Percentiles rank a stretch among this genome's conserved stretches.
phyloP scores from a whole-genome alignment of 2,329 filamentous ascomycete species.

The Fusarium avenaceum region DNA sequence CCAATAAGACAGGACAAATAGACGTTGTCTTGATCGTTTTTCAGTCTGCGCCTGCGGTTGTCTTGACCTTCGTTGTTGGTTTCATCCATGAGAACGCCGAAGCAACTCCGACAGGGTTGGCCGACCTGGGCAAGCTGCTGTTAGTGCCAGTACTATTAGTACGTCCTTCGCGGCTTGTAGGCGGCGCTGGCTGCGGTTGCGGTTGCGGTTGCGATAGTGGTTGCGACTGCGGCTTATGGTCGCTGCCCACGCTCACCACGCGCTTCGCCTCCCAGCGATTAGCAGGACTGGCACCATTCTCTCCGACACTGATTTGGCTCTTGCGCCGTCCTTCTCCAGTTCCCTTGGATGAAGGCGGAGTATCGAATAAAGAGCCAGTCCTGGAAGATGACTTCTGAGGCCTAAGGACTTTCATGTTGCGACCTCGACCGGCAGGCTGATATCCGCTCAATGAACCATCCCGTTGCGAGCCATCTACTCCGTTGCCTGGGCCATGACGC shows the following conservation, averaged over 20 bases:
- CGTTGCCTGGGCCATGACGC: slow-evolving; percentile 69
- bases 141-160: slow-evolving; percentile 56
- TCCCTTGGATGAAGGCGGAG: slow-evolving; percentile 59
- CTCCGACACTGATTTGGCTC: slow-evolving; percentile 60
- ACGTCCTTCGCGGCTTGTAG: slow-evolving; percentile 54
- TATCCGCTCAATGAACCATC: slow-evolving; percentile 73
- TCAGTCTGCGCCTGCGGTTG: slow-evolving; percentile 51
- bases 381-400: slow-evolving; percentile 75
- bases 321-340: slow-evolving; percentile 67
- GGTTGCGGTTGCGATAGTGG: slow-evolving; percentile 47
- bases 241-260: slow-evolving; percentile 59
- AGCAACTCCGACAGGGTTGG: slow-evolving; percentile 91
- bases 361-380: slow-evolving; percentile 67
- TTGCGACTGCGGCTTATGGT: slow-evolving; percentile 52
- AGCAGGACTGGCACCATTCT: slow-evolving; percentile 45
- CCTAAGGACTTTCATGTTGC: slow-evolving; percentile 92
- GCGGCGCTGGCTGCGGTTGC: slow-evolving; percentile 45
- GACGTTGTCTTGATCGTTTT: not conserved
- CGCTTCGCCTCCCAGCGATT: slow-evolving; percentile 70
- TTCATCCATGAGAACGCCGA: slow-evolving; percentile 96
- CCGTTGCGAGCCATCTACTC: slow-evolving; percentile 66
- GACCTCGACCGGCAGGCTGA: slow-evolving; percentile 73
- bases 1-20: not conserved
- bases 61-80: slow-evolving; percentile 56
- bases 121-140: slow-evolving; percentile 65